Evolutionary conservation across 208 protist genomes (phyloP).

Genomic region (Trypanosoma brucei): DNA sequence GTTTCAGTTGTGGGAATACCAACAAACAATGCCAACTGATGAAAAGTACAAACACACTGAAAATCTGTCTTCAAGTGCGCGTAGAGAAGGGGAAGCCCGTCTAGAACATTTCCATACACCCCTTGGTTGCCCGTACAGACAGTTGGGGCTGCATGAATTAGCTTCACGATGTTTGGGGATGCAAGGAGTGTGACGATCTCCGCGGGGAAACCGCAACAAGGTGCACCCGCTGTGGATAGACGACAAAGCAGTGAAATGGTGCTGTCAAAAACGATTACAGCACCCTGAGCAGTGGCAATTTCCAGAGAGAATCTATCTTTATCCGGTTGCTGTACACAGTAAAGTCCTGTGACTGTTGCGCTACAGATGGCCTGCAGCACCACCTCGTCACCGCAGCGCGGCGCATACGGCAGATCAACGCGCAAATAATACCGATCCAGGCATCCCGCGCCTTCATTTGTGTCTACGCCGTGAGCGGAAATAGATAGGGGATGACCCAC

Average conservation of each 20-base stretch:
- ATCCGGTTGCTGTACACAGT: conserved; percentile 2
- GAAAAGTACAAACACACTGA: conserved; percentile 18
- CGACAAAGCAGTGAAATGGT: conserved; percentile 7
- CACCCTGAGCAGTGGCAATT: conserved; percentile 11
- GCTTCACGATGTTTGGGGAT: conserved; percentile 15
- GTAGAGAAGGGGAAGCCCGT: conserved; percentile 4
- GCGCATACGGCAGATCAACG: conserved; percentile 9
- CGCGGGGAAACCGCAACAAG: conserved; percentile 2
- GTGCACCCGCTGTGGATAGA: conserved; percentile 5
- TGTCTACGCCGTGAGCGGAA: background rate
- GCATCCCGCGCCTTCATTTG: background rate
- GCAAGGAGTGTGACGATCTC: conserved; percentile 10
- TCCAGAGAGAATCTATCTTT: conserved; percentile 10
- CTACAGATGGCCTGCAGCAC: conserved; percentile 6
- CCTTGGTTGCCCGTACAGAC: too few relatives aligned
- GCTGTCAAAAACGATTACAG: conserved; percentile 6
- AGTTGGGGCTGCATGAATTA: background rate
- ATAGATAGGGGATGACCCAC: background rate
- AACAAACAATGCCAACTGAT: conserved; percentile 19
- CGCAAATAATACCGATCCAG: background rate
- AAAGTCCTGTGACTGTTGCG: conserved; percentile 6
- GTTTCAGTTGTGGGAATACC: conserved; percentile 12
- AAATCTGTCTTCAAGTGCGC: conserved; percentile 10
- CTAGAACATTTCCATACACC: background rate
- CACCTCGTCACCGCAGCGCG: background rate